phyloP scores from a whole-genome alignment of 2,329 filamentous ascomycete genomes.

The Raffaelea deltoideospora region DNA sequence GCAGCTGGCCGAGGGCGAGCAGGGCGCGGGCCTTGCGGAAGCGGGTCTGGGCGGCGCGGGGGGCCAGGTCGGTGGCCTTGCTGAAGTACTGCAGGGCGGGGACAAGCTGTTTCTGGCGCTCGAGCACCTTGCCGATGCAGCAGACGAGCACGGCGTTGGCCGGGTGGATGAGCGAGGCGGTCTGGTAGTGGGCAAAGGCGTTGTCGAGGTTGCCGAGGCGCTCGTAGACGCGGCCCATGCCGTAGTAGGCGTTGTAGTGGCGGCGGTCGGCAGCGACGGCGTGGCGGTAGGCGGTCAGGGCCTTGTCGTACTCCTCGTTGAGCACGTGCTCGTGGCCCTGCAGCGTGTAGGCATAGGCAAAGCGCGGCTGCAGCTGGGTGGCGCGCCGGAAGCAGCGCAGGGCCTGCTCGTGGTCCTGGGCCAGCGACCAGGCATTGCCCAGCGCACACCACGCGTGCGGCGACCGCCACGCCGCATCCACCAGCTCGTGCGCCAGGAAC shows the following conservation, averaged over 20 bases:
- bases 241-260: slow-evolving; percentile 98
- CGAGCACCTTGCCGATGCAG: slow-evolving; percentile 78
- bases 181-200: slow-evolving; percentile 80
- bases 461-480: slow-evolving; percentile 75
- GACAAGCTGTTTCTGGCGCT: slow-evolving; percentile 72
- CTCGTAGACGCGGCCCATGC: slow-evolving; percentile 68
- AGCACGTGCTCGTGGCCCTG: slow-evolving; percentile 92
- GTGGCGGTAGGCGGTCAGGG: slow-evolving; percentile 70
- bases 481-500: slow-evolving; percentile 78
- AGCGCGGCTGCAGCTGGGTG: slow-evolving; percentile 75
- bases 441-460: slow-evolving; percentile 93
- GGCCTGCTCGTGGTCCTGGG: slow-evolving; percentile 86
- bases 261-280: slow-evolving; percentile 75
- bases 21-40: slow-evolving; percentile 88
- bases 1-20: slow-evolving; percentile 56
- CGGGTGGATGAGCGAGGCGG: slow-evolving; percentile 78
- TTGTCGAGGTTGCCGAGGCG: slow-evolving; percentile 84
- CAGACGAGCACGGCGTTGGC: slow-evolving; percentile 86
- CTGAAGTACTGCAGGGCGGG: slow-evolving; percentile 69
- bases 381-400: slow-evolving; percentile 88
- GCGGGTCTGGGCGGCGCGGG: slow-evolving; percentile 64
- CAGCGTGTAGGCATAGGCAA: slow-evolving; percentile 89
- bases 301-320: slow-evolving; percentile 96
- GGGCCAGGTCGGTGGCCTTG: slow-evolving; percentile 68
- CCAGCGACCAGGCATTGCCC: slow-evolving; percentile 87